Percentiles rank a stretch among this genome's conserved stretches.
These are phyloP conservation scores for Ophiostoma triangulosporum DNA, from an alignment of 2,329 filamentous ascomycete genomes.

Conservation along the genomic window DNA sequence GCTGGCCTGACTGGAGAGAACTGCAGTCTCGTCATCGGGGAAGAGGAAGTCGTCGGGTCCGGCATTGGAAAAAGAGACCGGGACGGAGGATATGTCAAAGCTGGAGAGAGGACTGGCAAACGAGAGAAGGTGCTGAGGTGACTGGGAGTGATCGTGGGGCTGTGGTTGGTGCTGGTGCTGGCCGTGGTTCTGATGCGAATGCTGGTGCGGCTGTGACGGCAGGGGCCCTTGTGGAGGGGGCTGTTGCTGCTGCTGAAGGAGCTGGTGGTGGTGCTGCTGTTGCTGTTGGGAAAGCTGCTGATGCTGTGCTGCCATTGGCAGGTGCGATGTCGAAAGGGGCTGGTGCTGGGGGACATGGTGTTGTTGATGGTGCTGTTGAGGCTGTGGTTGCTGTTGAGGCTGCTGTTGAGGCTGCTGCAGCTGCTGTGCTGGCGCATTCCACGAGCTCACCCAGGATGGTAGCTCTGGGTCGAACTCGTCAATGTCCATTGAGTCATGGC, in stretches of 20 bases:
- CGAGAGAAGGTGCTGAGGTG: slow-evolving; percentile 4
- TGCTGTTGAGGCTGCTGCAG: not conserved
- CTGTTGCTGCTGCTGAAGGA: not conserved
- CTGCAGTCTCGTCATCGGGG: slow-evolving; percentile 12
- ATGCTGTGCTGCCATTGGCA: slow-evolving; percentile 1
- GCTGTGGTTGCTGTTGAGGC: not conserved
- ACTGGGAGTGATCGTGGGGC: not conserved
- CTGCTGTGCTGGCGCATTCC: slow-evolving; percentile 4
- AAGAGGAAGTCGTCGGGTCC: slow-evolving; percentile 14
- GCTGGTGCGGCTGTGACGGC: not conserved
- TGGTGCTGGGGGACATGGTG: not conserved
- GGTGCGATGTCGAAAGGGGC: not conserved
- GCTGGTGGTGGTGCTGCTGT: not conserved
- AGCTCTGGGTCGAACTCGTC: slow-evolving; percentile 17
- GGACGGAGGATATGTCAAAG: not conserved
- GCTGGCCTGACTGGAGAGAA: slow-evolving; percentile 1
- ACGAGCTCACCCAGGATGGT: slow-evolving; percentile 15
- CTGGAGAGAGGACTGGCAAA: not conserved
- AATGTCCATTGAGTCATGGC: slow-evolving; percentile 18
- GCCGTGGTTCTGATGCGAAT: not conserved
- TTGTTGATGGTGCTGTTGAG: slow-evolving; percentile 3
- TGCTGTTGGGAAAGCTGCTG: not conserved
- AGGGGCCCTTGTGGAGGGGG: not conserved
- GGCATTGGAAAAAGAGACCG: not conserved
- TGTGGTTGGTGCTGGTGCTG: not conserved